Evolutionary conservation across 1,139 yeast species (phyloP).

Genomic region (Saccharomyces hybrid): DNA sequence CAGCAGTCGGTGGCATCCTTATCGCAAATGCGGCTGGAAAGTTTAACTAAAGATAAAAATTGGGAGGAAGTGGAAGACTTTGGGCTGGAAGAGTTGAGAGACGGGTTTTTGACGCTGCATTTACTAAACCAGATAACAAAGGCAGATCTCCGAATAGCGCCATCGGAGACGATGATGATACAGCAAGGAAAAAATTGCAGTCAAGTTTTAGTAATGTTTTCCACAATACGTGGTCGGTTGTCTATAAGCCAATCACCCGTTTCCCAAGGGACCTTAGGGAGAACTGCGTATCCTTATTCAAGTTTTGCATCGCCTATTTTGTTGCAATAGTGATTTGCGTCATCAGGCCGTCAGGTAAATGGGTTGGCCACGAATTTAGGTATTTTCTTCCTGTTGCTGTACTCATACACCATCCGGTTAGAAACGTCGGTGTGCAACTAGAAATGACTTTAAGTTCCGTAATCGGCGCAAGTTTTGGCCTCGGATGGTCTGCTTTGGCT

Average conservation of each 20-base stretch:
- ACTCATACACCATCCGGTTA: constrained; percentile 41
- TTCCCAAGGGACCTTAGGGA: background rate
- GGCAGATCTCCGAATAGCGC: constrained; percentile 1
- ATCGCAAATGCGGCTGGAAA: constrained; percentile 31
- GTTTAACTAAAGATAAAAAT: constrained; percentile 23
- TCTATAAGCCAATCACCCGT: background rate
- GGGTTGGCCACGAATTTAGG: constrained; percentile 38
- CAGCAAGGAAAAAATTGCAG: background rate
- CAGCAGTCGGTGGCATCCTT: constrained; percentile 28
- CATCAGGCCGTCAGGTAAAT: constrained; percentile 33
- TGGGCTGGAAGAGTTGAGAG: constrained; percentile 39
- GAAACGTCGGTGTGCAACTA: constrained; percentile 42
- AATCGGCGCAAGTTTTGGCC: constrained; percentile 41
- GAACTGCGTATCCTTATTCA: constrained; percentile 21
- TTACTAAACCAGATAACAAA: constrained; percentile 30
- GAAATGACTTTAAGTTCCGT: constrained; percentile 39
- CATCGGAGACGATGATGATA: constrained; percentile 3
- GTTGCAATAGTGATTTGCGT: constrained; percentile 37
- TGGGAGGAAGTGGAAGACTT: constrained; percentile 32
- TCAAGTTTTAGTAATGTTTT: background rate
- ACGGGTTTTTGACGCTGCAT: constrained; percentile 45
- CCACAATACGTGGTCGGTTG: background rate
- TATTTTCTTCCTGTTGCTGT: constrained; percentile 38
- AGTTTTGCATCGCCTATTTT: constrained; percentile 38
- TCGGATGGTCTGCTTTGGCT: constrained; percentile 41